Percentiles rank a stretch among this genome's conserved stretches.
These are phyloP conservation scores for Cucurbita pepo DNA, from an alignment of 306 rosid genomes.

Conservation along the genomic window DNA sequence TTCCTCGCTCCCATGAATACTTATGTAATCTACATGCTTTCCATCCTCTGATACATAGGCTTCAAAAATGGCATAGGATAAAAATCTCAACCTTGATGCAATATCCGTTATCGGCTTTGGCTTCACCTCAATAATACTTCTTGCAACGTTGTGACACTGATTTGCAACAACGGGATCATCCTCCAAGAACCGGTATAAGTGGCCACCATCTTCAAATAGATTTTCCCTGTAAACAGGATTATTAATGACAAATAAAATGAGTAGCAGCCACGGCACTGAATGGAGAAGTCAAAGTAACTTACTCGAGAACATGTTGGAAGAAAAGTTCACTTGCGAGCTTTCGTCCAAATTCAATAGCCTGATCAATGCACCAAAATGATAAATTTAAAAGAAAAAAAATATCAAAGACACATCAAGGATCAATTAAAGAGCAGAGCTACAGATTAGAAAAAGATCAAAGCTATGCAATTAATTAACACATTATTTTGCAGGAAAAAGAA, in stretches of 20 bases:
- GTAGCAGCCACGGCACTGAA: not conserved
- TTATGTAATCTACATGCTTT: slow-evolving; percentile 53
- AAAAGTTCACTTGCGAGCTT: slow-evolving; percentile 69
- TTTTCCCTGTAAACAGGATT: slow-evolving; percentile 31
- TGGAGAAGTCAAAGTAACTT: slow-evolving; percentile 21
- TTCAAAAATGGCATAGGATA: slow-evolving; percentile 58
- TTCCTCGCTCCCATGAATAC: slow-evolving; percentile 79
- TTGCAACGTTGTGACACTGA: slow-evolving; percentile 71
- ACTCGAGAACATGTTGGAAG: slow-evolving; percentile 73
- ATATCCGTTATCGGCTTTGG: slow-evolving; percentile 68
- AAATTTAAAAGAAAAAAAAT: not conserved
- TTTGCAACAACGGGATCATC: slow-evolving; percentile 67
- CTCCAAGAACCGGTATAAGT: slow-evolving; percentile 73
- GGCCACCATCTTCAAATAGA: slow-evolving; percentile 72
- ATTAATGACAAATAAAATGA: not conserved
- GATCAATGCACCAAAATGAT: slow-evolving; percentile 18
- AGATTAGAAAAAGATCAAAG: not conserved
- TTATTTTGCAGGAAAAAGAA: not conserved
- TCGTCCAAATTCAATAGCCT: slow-evolving; percentile 81
- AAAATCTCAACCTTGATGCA: slow-evolving; percentile 68
- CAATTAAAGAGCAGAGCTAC: not conserved
- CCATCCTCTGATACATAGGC: slow-evolving; percentile 70
- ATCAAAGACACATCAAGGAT: not conserved
- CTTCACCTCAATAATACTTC: slow-evolving; percentile 53
- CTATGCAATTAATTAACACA: not conserved